Base-by-base conservation (phyloP, 306 rosid species). In the Pterocarpus santalinus region DNA sequence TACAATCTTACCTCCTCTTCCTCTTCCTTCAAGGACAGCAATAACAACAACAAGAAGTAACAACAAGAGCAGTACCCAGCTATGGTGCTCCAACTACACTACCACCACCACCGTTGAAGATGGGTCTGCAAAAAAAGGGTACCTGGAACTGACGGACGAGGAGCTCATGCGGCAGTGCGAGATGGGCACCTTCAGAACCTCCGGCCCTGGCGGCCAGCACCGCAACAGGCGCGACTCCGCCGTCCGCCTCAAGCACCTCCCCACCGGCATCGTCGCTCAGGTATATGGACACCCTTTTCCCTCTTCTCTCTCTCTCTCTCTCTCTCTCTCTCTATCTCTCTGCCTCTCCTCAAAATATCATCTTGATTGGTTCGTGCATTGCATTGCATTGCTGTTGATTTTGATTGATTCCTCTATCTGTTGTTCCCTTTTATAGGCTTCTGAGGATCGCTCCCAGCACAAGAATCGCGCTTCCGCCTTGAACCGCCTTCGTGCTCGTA, bases 121-220 rank as follows among this genome's bases (percentile, higher is more conserved):
- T 10, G 77, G 16, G 3, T 16, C 62, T 22, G 16, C 41, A 38
- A 91, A 80, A 36, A 90, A 76, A 72, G 80, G 86, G 44, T 91
- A 81, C 76, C 83, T 95, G 47, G 90, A 86, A 65, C 86, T 90
- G 72, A 76, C 93, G 1, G 98, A 95, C 75, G 89, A 86, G n/a
- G 98, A 95, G 72, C 85, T 95, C 11, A 78, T 90, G 89, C 82
- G 88, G 58, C 94, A 91, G 75, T 93, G 99, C 81, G 92, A 95
- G 62, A 78, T 91, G 93, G 90, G 55, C 5, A 93, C 97, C 14
- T 95, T 91, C 84, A 95, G 87, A 82, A 10, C 96, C 4, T 90
- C 97, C 0, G 99, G 98, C 28, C 93, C 99, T 0, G 99, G 99
- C 2, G 99, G 99, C 28, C 99, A 95, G 76, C 98, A 95, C 83